Conservation (phyloP, 768 basidiomycete genomes). For the Podaxis pistillaris region DNA sequence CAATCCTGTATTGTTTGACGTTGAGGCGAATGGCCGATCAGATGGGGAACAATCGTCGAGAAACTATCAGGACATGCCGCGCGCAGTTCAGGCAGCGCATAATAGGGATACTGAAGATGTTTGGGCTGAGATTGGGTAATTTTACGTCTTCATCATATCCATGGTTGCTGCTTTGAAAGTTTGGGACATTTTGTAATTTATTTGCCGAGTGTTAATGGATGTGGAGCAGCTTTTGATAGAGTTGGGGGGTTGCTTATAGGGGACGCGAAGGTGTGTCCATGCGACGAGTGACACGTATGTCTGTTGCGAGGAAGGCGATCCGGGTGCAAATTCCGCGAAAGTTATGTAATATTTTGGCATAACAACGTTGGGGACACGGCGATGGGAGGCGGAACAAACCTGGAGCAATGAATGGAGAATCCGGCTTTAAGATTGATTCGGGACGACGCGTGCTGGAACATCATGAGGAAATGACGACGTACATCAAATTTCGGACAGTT, state of each 20-base stretch:
- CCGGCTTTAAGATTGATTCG: background rate
- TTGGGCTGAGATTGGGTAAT: slow-evolving; percentile 61
- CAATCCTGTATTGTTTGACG: slow-evolving; percentile 66
- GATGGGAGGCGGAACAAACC: background rate
- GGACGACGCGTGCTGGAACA: background rate
- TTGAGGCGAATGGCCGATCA: slow-evolving; percentile 25
- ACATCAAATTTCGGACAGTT: slow-evolving; percentile 11
- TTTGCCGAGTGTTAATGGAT: background rate
- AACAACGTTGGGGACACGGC: no score
- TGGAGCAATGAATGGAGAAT: background rate
- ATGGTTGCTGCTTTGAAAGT: background rate
- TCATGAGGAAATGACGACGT: background rate
- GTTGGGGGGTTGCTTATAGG: background rate
- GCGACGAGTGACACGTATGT: background rate
- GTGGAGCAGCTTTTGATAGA: background rate
- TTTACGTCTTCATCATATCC: background rate
- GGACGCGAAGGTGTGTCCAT: background rate
- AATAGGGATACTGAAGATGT: slow-evolving; percentile 67
- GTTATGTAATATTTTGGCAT: background rate
- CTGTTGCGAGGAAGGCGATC: background rate
- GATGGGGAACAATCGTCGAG: slow-evolving; percentile 21
- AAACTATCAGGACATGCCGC: slow-evolving; percentile 50
- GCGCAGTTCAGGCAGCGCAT: slow-evolving; percentile 48
- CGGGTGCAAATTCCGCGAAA: background rate
- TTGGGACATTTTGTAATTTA: slow-evolving; percentile 11